Base-by-base conservation (phyloP, 768 basidiomycete species). In the Zangia roseola region DNA sequence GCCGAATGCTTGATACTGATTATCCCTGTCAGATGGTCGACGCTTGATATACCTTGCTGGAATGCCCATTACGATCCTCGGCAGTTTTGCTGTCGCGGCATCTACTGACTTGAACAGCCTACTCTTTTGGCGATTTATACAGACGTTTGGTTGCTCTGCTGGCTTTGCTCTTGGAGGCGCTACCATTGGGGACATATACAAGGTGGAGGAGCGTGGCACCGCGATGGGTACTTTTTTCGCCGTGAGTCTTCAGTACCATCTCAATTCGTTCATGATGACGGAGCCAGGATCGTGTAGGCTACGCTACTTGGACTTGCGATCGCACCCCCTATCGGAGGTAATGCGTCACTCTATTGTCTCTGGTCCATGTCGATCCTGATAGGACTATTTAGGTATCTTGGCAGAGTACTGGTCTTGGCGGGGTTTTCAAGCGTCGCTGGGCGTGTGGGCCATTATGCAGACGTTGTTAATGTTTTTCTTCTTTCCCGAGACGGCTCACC, bases 401-500 rank as follows among this genome's bases (percentile, higher is more conserved):
- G 74, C 84, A 0, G 70, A 83, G 44, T 85, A 84, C 53, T 74
- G 73, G 28, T 86, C 86, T 0, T 89, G 87, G 86, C 75, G 86
- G 0, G 52, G 72, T 4, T 77, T 84, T 63, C 84, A 88, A 58
- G 58, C 65, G 8, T 56, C 58, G 0, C 49, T 88, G 1, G 77
- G 75, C 3, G 31, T 71, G 0, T 61, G 69, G 33, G 77, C 75
- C 2, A 31, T 77, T 0, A 13, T 74, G 1, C 67, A 71, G 2
- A 69, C 79, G 30, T 7, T 74, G 6, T 51, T 69, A 6, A 69
- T 86, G 26, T 41, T 60, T 2, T 35, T 75, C 4, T 74, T 73
- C 44, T 74, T 86, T n/a, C 86, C 85, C 0, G 86, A 88, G 56
- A 88, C 86, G 3, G 79, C 76, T 42, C 81, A 84, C 55, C 84